Conservation (phyloP, 106 monocot species). For the Platanthera zijinensis region DNA sequence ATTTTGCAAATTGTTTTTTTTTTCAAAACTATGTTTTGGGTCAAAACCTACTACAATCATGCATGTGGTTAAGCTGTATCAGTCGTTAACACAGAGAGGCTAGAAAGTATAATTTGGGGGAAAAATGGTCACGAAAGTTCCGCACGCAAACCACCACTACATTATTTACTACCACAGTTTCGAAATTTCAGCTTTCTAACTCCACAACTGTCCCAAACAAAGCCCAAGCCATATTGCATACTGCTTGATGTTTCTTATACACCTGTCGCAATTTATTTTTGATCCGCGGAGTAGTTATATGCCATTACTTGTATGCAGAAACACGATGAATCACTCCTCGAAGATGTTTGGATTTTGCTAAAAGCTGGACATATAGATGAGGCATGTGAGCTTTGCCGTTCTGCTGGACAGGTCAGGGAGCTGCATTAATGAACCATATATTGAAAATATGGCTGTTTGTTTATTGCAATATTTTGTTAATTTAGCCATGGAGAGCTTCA, state of each 20-base stretch:
- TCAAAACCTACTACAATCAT: no score
- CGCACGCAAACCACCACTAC: no score
- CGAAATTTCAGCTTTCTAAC: no score
- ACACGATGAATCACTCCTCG: constrained; percentile 87
- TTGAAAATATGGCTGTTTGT: neutral
- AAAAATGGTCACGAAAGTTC: no score
- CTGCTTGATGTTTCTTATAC: neutral
- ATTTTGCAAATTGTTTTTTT: no score
- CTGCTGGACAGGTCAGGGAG: constrained; percentile 82
- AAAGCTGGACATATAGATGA: constrained; percentile 87
- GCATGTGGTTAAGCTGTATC: no score
- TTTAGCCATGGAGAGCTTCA: constrained; percentile 93
- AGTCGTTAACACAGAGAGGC: no score
- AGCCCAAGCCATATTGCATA: neutral
- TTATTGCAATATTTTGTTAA: neutral
- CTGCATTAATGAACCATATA: neutral
- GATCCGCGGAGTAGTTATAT: neutral
- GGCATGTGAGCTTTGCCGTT: constrained; percentile 87
- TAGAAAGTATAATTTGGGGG: no score
- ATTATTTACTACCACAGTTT: no score
- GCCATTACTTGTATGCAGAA: constrained; percentile 31
- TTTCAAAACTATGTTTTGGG: no score
- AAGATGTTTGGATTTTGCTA: constrained; percentile 85
- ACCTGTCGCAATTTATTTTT: neutral
- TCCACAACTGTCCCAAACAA: neutral